Evolutionary conservation across 805 yeast genomes (phyloP), one percentile per base, ranked within the genome.

Genomic region (Starmerella stellata): DNA sequence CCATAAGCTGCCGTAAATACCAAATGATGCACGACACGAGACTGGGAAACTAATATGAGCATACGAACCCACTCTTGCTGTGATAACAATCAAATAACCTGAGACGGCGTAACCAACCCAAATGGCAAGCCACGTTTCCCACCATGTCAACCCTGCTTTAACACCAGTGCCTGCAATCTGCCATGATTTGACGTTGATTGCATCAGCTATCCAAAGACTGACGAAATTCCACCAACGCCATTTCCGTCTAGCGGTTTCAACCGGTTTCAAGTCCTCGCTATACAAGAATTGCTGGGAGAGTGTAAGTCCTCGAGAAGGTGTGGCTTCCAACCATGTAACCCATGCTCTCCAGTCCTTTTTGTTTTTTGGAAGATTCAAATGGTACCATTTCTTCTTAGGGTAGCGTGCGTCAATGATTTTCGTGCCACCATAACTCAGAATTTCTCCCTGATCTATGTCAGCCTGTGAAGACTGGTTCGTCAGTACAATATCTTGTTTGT

Each of bases 111-210:
- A 82, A 4, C 94, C 94, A 15, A 82, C 44, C 90, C 93, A 80
- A 20, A 82, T 90, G 1, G 90, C 70, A 29, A 82, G 60, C 92
- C 93, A 82, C 11, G 78, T 74, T 53, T 75, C 83, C 92, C 93
- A 82, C 93, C 93, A 81, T 15, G 75, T 69, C 58, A 82, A 61
- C 11, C 90, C 90, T 18, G 74, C 71, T 38, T 65, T 63, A 40
- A 78, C 75, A 50, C 93, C 92, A 0, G 93, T 78, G 8, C 87
- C 74, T 2, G 93, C 93, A 49, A 82, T 80, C 62, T 78, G 83
- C 82, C 87, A 81, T 4, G 94, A 79, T 55, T 79, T 81, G 54
- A 82, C 73, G 59, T 82, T 82, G 62, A 82, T 79, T 25, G 93
- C 74, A 55, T 82, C 95, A 0, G 93, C 82, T 42, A 82, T 57